Base-by-base conservation (phyloP, 2,329 filamentous ascomycete species). In the Nectriaceae sp. region DNA sequence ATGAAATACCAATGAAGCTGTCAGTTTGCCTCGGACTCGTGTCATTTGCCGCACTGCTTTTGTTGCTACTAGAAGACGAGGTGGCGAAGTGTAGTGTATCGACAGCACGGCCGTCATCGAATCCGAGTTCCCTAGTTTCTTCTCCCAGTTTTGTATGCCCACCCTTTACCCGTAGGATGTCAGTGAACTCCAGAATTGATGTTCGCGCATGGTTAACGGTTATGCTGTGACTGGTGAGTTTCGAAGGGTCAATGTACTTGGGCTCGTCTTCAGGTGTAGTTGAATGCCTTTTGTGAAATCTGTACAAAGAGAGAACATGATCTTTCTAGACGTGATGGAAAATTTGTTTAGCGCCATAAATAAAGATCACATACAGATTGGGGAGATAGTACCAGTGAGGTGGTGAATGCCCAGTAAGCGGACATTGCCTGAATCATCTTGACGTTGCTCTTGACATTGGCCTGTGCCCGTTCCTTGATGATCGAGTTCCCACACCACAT, bases 381-480 rank as follows among this genome's bases (percentile, higher is more conserved):
- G 15, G 26, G 15, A 31, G 5, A 5, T 24, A 11, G 16, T 46
- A 52, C 49, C 38, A 54, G 16, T 19, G 45, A 16, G 10, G 21
- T 38, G 5, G 46, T 43, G 11, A 52, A 46, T 5, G 42, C 40
- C 43, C 46, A 54, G 33, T 52, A 49, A 2, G 13, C 16, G 3
- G 40, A 24, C 52, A 54, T 44, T 1, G 18, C 15, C 18, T 49
- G 37, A 24, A 61, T 52, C 33, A 54, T 47, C 15, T 36, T 49
- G 11, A 61, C 26, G 20, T 61, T 61, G 2, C 53, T 48, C 10
- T 41, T 40, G 11, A 61, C 42, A n/a, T 54, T 54, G 19, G 11
- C 13, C 11, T 42, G 37, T 15, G 51, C 51, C 4, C 33, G 39
- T 11, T 59, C 49, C 43, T 46, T 55, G 8, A 59, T 46, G 2